Base-by-base conservation (phyloP, 106 monocot species). In the Vanilla planifolia region DNA sequence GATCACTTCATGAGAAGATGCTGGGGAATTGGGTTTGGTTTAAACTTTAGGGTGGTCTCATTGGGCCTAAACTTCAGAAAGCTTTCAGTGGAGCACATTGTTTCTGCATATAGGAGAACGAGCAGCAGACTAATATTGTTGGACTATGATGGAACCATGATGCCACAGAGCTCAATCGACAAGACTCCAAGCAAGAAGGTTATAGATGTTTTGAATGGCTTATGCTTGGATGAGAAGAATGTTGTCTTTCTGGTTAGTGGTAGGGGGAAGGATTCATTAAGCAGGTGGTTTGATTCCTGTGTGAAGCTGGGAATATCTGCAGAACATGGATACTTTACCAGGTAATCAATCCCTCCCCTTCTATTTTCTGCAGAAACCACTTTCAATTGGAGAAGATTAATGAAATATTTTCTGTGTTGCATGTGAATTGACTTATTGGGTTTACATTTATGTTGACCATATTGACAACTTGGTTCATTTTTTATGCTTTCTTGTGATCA, bases 21-120 rank as follows among this genome's bases (percentile, higher is more conserved):
- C 70, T 95, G 94, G 94, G 94, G 89, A 5, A 89, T 95, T 42
- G 94, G 94, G 8, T 89, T 95, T 40, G 94, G 89, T 0, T 71
- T 95, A 73, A 73, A 86, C 44, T 95, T 95, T 45, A 37, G 80
- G 13, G 80, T 94, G 14, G 86, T 94, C 30, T 85, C 94, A 1
- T 70, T 94, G 9, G 94, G 75, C 9, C 94, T 83, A 0, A 78
- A 78, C 59, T 95, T 95, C 60, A 77, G 83, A 68, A 85, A 79
- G 68, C 71, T 95, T 2, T 95, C 85, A 0, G 78, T 89, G 17
- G 94, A 95, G 55, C 72, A 78, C 42, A 82, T 95, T 57, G 89
- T 72, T 8, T 52, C 85, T 2, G 75, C 83, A 8, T 95, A 89
- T 41, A 42, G 65, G 55, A 77, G 61, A 70, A 71, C 83, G 7